Conservation (phyloP, 75 land plant species). For the Isoetes taiwanensis region DNA sequence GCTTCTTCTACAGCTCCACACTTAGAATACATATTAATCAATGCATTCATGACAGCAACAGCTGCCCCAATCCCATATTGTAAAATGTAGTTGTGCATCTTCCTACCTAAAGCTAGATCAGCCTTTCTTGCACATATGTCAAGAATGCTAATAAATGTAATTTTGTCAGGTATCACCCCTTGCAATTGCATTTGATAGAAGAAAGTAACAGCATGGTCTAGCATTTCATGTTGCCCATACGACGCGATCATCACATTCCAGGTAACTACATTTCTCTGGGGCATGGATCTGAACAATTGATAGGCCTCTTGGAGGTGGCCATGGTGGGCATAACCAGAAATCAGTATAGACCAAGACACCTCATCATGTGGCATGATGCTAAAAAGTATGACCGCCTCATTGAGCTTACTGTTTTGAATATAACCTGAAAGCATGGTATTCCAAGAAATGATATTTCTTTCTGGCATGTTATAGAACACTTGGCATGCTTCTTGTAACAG, state of each 20-base stretch:
- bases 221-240: slow-evolving; percentile 4
- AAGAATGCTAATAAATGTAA: not conserved
- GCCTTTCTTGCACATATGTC: not conserved
- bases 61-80: no score
- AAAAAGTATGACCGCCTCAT: no score
- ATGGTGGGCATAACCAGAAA: not conserved
- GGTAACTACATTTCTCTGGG: not conserved
- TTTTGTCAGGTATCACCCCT: not conserved
- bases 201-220: not conserved
- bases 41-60: no score
- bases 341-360: slow-evolving; percentile 7
- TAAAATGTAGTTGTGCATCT: no score
- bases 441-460: slow-evolving; percentile 1
- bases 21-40: no score
- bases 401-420: not conserved
- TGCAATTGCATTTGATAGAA: not conserved
- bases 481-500: not conserved
- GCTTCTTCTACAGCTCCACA: no score
- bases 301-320: not conserved
- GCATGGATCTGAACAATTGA: not conserved
- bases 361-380: no score
- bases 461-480: not conserved
- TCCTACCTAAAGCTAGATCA: no score
- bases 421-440: slow-evolving; percentile 8
- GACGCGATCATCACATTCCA: slow-evolving; percentile 11